Base-by-base conservation (phyloP, 805 yeast genomes). In the Candida multigemmis region DNA sequence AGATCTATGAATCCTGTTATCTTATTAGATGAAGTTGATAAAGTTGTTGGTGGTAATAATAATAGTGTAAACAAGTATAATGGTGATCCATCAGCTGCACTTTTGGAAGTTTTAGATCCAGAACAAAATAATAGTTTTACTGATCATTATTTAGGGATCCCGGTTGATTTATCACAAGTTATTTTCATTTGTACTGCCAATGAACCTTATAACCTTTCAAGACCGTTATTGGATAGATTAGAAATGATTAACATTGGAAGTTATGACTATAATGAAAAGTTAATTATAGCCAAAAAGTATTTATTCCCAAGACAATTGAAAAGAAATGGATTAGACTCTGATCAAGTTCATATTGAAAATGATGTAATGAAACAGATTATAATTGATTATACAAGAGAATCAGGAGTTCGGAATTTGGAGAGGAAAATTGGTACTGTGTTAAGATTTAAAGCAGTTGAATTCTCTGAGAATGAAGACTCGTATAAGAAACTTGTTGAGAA, bases 11-110 rank as follows among this genome's bases (percentile, higher is more conserved):
- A 82, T 41, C 94, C 94, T 0, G 82, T 85, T 12, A 77, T 85
- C 31, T 58, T 85, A 26, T 56, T 85, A 26, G 95, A 85, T 52
- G 95, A 85, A 48, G 76, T 85, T 34, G 95, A 85, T 51, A 85
- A 85, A 48, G 70, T 81, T 4, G 60, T 72, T 32, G 79, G 78
- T 17, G 74, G 73, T 12, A 49, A 55, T 17, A n/a, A n/a, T n/a
- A 55, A 52, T 27, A 60, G 63, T 13, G 56, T 48, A 3, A 53
- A 52, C 25, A 60, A 63, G 35, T 54, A 68, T 21, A 76, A 77
- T 40, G 95, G 96, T 7, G 94, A 85, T 42, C 94, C 95, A 1
- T 78, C 86, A 11, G 93, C 94, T 19, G 95, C 94, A 0, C 60
- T 85, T 40, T 62, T 85, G 33, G 96, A 85, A 50, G 87, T 85